Base-by-base conservation (phyloP, 768 basidiomycete genomes). In the Leccinum boreale region DNA sequence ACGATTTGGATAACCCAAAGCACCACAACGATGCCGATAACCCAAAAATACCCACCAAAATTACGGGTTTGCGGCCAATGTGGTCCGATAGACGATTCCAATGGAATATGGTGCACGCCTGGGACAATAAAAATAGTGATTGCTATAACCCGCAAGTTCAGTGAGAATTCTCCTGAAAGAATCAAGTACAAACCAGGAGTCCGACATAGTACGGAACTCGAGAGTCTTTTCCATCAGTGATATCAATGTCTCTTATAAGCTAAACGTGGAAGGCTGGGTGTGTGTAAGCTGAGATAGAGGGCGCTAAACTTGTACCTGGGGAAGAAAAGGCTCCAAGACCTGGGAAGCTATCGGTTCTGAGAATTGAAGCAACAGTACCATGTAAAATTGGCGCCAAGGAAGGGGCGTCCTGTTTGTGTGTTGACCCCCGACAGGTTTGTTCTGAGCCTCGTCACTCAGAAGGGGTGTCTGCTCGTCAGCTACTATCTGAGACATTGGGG, bases 321-420 rank as follows among this genome's bases (percentile, higher is more conserved):
- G 86, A 42, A 85, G 80, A 65, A 90, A 90, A 0, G 89, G 90
- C 45, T 82, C 83, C 58, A 91, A 88, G 53, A 90, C 86, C 59
- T 87, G 81, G 8, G 81, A 81, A 5, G 89, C 87, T 57, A 92
- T 68, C 4, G 89, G 89, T 69, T 92, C 90, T 53, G 87, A 81
- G 39, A 90, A 76, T 69, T 89, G 87, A 44, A 90, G 75, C 62
- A 89, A 75, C 56, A 92, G 68, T 2, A 90, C 75, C 53, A 92
- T 81, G 48, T 77, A 78, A 59, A 91, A 79, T 75, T 90, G 89
- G 54, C 77, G 76, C 82, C 80, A 83, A 33, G 89, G 89, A 33
- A 91, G 70, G 50, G 86, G 86, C 0, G 85, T 82, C 29, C 70
- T 71, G 55, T 68, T 56, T 28, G 50, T 59, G 35, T 15, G 35